Evolutionary conservation across 2,329 filamentous ascomycete genomes (phyloP), one percentile per base, ranked within the genome.

Genomic region (Tolypocladium ophioglossoides): DNA sequence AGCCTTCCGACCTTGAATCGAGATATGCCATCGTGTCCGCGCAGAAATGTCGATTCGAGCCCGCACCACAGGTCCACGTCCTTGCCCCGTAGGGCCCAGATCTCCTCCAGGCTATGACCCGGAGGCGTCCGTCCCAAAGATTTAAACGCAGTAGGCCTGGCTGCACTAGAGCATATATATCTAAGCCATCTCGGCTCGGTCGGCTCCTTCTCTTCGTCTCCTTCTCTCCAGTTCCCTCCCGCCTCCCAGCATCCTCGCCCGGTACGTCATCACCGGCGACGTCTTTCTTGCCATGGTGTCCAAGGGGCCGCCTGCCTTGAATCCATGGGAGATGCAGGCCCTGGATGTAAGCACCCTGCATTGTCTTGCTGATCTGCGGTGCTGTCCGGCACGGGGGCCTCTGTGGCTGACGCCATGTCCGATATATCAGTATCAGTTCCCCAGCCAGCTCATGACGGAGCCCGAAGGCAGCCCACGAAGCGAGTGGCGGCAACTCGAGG

Each of bases 261-360:
- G 11, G 35, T 22, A 7, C 16, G 20, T 32, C 24, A 4, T 12
- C 48, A 9, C 3, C 9, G 24, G 10, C 50, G 4, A 32, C 51
- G 1, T 24, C 7, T 22, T 16, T 32, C n/a, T 30, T 22, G 47
- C 37, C 51, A 57, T 58, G 55, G 50, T 51, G n/a, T 60, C 58
- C n/a, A 47, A 44, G 37, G 51, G 52, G 37, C 53, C 57, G 4
- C 53, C 58, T 14, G 59, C 55, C 24, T 64, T 70, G 62, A 71
- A 71, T 52, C 56, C 67, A 0, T 71, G 70, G 70, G 70, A 72
- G 56, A 50, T 52, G 6, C 63, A 62, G 27, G 70, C 70, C n/a
- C 52, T 72, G 18, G 56, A 66, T 24, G 73, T 74, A 59, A 52
- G 68, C 57, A 7, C 51, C 24, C 14, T 18, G 20, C 20, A 10